These are phyloP conservation scores for Podosphaera leucotricha DNA, from an alignment of 2,329 filamentous ascomycete species.

Conservation along the genomic window DNA sequence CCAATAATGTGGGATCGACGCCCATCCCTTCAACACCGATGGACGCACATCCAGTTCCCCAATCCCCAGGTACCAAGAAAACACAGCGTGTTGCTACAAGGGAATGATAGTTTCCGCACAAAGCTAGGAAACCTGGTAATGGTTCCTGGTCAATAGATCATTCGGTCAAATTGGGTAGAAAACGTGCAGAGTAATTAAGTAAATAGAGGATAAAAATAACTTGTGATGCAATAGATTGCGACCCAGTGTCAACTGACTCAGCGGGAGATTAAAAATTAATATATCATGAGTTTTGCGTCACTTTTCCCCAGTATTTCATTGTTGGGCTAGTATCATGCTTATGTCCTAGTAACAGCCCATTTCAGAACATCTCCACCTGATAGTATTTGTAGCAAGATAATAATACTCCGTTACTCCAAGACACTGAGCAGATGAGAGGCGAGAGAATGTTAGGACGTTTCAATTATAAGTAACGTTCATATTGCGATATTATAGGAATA, in stretches of 20 bases:
- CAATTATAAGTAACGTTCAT: no score
- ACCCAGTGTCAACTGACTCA: not conserved
- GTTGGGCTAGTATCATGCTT: not conserved
- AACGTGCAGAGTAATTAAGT: not conserved
- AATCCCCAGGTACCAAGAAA: not conserved
- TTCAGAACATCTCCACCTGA: not conserved
- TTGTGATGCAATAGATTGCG: not conserved
- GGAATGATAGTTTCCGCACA: not conserved
- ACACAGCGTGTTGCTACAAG: not conserved
- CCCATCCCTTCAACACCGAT: not conserved
- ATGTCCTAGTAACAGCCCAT: not conserved
- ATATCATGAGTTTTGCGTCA: not conserved
- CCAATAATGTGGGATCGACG: not conserved
- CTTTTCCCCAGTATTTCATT: not conserved
- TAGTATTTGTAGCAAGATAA: not conserved
- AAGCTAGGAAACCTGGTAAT: not conserved
- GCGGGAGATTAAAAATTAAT: not conserved
- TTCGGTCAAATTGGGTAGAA: not conserved
- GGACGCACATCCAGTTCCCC: not conserved
- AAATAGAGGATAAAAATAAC: not conserved
- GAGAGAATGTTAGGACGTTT: no score
- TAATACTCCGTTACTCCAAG: no score
- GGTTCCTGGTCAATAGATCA: not conserved
- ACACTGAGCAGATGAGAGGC: no score
- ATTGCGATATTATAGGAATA: no score